Evolutionary conservation across 768 basidiomycete genomes (phyloP).

Genomic region (Cyclocybe aegerita): DNA sequence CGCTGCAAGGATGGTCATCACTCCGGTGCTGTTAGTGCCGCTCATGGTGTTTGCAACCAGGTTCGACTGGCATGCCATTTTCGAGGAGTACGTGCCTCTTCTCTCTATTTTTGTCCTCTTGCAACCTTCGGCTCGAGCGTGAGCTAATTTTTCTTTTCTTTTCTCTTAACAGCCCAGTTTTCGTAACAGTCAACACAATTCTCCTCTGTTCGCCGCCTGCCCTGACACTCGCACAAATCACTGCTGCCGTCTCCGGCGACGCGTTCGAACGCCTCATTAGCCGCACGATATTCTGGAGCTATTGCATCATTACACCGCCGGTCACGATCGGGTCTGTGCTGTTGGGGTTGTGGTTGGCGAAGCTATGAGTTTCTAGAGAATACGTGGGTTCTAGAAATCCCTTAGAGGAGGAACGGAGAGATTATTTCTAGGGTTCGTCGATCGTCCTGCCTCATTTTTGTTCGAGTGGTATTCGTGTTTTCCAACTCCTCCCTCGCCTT

Average conservation of each 20-base stretch:
- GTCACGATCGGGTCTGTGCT: conserved; percentile 79
- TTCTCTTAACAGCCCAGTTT: conserved; percentile 65
- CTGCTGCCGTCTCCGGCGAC: conserved; percentile 80
- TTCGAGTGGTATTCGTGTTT: too few species aligned
- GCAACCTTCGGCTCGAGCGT: conserved; percentile 1
- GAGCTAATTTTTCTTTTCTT: conserved; percentile 4
- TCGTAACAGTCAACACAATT: conserved; percentile 82
- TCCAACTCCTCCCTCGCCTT: too few species aligned
- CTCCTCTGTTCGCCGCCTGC: conserved; percentile 85
- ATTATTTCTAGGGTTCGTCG: too few species aligned
- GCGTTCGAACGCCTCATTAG: conserved; percentile 91
- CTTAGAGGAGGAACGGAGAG: too few species aligned
- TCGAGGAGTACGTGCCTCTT: conserved; percentile 64
- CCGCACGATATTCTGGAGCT: conserved; percentile 92
- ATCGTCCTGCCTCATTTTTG: too few species aligned
- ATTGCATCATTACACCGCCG: conserved; percentile 85
- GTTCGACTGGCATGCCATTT: conserved; percentile 59
- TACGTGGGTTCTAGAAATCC: too few species aligned
- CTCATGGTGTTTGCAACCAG: conserved; percentile 63
- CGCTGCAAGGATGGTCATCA: conserved; percentile 83
- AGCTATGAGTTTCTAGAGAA: conserved; percentile 32
- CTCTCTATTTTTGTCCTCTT: neutral
- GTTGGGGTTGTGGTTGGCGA: conserved; percentile 63
- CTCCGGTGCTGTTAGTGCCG: conserved; percentile 77
- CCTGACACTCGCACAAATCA: conserved; percentile 60